Evolutionary conservation across 139 green algal species (phyloP), one percentile per base, ranked within the genome.

Genomic region (Auxenochlorella pyrenoidosa): DNA sequence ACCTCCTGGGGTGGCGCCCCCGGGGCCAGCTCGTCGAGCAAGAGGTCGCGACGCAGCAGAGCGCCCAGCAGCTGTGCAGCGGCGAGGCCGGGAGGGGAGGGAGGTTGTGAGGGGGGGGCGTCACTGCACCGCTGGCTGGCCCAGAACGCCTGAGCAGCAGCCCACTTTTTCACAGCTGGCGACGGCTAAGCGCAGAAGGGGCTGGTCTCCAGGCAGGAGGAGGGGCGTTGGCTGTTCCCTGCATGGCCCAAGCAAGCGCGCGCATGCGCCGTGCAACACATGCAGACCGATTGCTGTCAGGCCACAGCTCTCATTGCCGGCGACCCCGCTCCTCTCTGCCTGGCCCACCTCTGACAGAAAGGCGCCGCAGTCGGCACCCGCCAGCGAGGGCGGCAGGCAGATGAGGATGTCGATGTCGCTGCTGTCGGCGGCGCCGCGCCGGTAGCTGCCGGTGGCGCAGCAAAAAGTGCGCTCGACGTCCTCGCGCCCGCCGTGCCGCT

Each of bases 371-470:
- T n/a, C 30, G 43, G 16, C 18, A 13, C 51, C 30, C 30, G 43
- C 28, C 75, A 81, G 75, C 13, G 75, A 81, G 28, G 75, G 60
- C 28, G 90, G 90, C 47, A 88, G 73, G 71, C 91, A 80, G 38
- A 91, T 70, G 36, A 93, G 73, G 19, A 93, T 89, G 83, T 95
- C 93, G 28, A 95, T 90, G 51, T 96, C 93, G 19, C 88, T 79
- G 65, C 75, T 91, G n/a, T 81, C 68, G 0, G 83, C 72, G 79
- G 89, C 90, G 79, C 94, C 94, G 2, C 94, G 82, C 5, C 75
- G 36, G 87, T 93, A 96, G 83, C 88, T 94, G 60, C 94, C 94
- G 41, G 91, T 89, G 28, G 83, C 87, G 0, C 79, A 84, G 83
- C 78, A 90, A 83, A 93, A 91, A n/a, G 92, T 83, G 41, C 59